Base-by-base conservation (phyloP, 345 rosid genomes). In the Anastatica hierochuntica region DNA sequence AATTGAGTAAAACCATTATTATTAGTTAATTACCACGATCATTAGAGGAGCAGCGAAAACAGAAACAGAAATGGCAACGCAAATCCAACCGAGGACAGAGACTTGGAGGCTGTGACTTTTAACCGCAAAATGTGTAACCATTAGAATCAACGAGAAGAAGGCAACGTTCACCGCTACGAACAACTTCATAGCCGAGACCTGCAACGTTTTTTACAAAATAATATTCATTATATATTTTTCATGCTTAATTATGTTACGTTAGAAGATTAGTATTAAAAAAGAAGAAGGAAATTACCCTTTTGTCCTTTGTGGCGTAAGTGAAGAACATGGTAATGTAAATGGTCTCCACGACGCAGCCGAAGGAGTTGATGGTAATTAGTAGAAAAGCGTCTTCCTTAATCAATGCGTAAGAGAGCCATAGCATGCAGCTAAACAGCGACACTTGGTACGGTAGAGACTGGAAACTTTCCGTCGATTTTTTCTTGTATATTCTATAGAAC, bases 321-420 rank as follows among this genome's bases (percentile, higher is more conserved):
- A 88, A 37, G 76, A 45, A 94, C 45, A 85, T 36, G 62, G 64
- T 7, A 43, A 82, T 78, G 77, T 88, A 94, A 13, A 82, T 40
- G 20, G 74, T 78, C 64, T 94, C 90, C 2, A 88, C 55, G 35
- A 79, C 56, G 69, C 82, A 81, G 26, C 99, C 99, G 7, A 94
- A 74, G 4, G 82, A 54, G 74, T 94, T 94, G 49, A 88, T 85
- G 61, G 99, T 88, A 70, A 85, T 53, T 41, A 94, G 77, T 38
- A 94, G 94, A 43, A 81, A 49, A 30, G 83, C 85, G 41, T 70
- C 53, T 21, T 45, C 53, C 38, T 94, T 88, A 8, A 77, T 40
- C 60, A 72, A 55, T 14, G 99, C 95, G 59, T 94, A 94, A 63
- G 76, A 83, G 10, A 88, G 77, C 99, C 99, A 94, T 1, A 94